Percentiles rank a stretch among this genome's conserved stretches.
phyloP scores from a whole-genome alignment of 495 filamentous ascomycete species.

The Neurospora cerealis region DNA sequence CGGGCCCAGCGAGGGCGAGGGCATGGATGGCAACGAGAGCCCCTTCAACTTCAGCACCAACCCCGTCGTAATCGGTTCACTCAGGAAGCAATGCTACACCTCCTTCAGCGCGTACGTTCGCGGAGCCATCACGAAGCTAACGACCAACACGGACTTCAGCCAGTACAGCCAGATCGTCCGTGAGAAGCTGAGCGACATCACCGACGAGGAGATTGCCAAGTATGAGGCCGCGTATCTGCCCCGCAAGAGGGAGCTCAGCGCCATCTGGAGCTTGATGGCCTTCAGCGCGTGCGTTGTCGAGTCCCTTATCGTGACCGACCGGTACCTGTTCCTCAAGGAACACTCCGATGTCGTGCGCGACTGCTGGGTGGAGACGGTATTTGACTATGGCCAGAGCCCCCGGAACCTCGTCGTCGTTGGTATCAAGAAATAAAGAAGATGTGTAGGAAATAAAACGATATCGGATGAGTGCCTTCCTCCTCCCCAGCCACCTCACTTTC shows the following conservation, averaged over 20 bases:
- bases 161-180: conserved; percentile 45
- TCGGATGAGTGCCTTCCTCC: background rate
- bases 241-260: conserved; percentile 73
- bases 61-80: conserved; percentile 75
- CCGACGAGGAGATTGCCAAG: conserved; percentile 58
- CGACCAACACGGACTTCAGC: conserved; percentile 43
- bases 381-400: conserved; percentile 81
- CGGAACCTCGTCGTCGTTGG: conserved; percentile 86
- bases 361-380: conserved; percentile 86
- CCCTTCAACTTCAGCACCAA: conserved; percentile 48
- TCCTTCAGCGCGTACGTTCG: conserved; percentile 69
- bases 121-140: conserved; percentile 68
- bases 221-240: conserved; percentile 55
- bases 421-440: conserved; percentile 52
- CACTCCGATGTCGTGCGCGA: conserved; percentile 55
- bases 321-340: conserved; percentile 82
- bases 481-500: background rate
- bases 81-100: conserved; percentile 70
- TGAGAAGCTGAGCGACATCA: conserved; percentile 51
- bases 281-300: conserved; percentile 85
- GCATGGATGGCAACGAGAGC: conserved; percentile 26
- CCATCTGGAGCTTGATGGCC: conserved; percentile 90
- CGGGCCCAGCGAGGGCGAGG: conserved; percentile 18
- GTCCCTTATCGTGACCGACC: conserved; percentile 80
- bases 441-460: background rate